These are phyloP conservation scores for Naganishia friedmannii DNA, from an alignment of 768 basidiomycete genomes.

Conservation along the genomic window DNA sequence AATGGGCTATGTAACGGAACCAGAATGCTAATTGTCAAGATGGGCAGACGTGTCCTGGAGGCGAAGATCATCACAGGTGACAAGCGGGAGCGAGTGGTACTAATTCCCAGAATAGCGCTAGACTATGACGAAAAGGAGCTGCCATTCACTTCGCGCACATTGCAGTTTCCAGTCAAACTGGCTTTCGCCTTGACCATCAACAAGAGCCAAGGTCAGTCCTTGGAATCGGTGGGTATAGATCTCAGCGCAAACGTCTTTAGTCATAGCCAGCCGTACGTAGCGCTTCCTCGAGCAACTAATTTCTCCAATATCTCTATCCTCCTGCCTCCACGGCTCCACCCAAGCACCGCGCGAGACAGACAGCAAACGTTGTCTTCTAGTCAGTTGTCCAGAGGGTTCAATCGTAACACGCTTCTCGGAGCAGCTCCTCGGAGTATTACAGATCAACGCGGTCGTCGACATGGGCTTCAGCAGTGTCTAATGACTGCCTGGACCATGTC, in stretches of 20 bases:
- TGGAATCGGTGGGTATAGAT: conserved; percentile 55
- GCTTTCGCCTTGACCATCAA: conserved; percentile 59
- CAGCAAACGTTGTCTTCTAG: no score
- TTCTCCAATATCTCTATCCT: conserved; percentile 45
- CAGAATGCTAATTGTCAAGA: conserved; percentile 44
- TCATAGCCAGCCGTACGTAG: conserved; percentile 58
- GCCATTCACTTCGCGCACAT: conserved; percentile 45
- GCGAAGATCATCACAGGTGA: conserved; percentile 52
- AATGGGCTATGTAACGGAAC: conserved; percentile 56
- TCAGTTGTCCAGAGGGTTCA: no score
- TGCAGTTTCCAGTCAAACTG: conserved; percentile 56
- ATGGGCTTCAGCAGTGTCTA: no score
- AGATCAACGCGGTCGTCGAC: no score
- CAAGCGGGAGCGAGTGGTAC: conserved; percentile 48
- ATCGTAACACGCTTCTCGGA: no score
- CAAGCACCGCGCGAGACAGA: no score
- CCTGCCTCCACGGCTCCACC: conserved; percentile 33
- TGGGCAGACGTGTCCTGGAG: conserved; percentile 52
- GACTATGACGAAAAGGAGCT: conserved; percentile 21
- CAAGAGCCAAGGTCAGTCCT: conserved; percentile 58
- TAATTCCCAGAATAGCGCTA: conserved; percentile 55
- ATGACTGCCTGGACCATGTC: no score
- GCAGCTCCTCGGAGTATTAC: no score
- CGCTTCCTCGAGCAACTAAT: conserved; percentile 54
- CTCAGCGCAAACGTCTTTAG: conserved; percentile 52